Evolutionary conservation across 192 early-diverging fungal genomes (phyloP).

Genomic region (Coemansia sp.): DNA sequence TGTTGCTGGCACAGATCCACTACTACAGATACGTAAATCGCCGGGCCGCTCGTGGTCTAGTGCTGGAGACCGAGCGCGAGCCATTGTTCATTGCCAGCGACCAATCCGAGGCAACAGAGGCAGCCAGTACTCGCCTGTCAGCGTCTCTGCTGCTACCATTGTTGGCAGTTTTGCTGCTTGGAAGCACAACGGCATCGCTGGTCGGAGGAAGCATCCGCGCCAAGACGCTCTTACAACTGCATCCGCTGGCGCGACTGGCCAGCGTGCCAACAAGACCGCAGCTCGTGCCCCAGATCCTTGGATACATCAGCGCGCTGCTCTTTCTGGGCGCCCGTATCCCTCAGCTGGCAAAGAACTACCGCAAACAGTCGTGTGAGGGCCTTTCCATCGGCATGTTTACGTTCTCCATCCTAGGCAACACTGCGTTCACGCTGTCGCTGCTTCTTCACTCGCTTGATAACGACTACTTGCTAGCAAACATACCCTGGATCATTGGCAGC

Average conservation of each 20-base stretch:
- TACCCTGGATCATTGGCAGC: slow-evolving; percentile 65
- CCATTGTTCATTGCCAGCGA: slow-evolving; percentile 1
- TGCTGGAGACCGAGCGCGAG: neutral
- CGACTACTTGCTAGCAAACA: slow-evolving; percentile 26
- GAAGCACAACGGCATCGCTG: neutral
- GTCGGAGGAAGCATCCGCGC: neutral
- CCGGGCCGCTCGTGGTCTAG: neutral
- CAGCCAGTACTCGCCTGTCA: neutral
- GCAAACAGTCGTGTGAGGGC: slow-evolving; percentile 67
- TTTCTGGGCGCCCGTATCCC: slow-evolving; percentile 73
- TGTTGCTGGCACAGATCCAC: slow-evolving; percentile 61
- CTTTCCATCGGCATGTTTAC: slow-evolving; percentile 73
- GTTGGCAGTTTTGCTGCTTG: neutral
- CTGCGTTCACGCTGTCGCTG: slow-evolving; percentile 61
- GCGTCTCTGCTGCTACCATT: slow-evolving; percentile 9
- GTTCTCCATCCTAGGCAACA: slow-evolving; percentile 72
- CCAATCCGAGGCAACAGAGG: neutral
- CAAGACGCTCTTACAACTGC: slow-evolving; percentile 8
- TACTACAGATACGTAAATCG: slow-evolving; percentile 53
- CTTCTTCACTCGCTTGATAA: slow-evolving; percentile 65
- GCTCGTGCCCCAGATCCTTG: slow-evolving; percentile 61
- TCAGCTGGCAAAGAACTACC: slow-evolving; percentile 74
- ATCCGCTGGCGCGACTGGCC: neutral
- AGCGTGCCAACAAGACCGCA: slow-evolving; percentile 14
- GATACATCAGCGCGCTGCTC: slow-evolving; percentile 66